Base-by-base conservation (phyloP, 768 basidiomycete genomes). In the Boletus rubroflammeus region DNA sequence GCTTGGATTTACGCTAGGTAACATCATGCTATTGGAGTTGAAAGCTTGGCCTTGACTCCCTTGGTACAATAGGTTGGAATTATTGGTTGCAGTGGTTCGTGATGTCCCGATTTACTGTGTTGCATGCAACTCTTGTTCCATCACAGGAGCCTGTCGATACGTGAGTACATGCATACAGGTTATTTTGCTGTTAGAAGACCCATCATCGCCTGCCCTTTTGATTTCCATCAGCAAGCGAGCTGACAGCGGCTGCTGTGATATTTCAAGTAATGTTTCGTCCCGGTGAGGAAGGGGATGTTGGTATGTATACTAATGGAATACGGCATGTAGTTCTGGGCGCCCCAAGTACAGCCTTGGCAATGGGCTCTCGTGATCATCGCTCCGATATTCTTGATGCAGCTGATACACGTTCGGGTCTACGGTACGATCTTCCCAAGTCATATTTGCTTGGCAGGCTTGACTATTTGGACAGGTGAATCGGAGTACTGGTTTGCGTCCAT, bases 401-500 rank as follows among this genome's bases (percentile, higher is more conserved):
- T 84, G n/a, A 78, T 81, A 26, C 78, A 81, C 42, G 81, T 81
- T 25, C 75, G 80, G 15, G 78, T 82, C 3, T 83, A 82, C 53
- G 81, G 81, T 79, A 43, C 50, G 60, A n/a, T n/a, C 31, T 13
- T 53, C 10, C n/a, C 25, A 28, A 21, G n/a, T 39, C 0, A 14
- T 25, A 21, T 26, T 47, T 15, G 1, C 29, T 42, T 19, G 48
- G 43, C 39, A 35, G 34, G 15, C 23, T 25, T 56, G 42, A 55
- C 44, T 34, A 34, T 47, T 13, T 50, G 15, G 32, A 32, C 39
- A 80, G 82, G 81, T 42, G 83, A 85, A 73, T 78, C 80, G 0
- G 81, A 81, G 59, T 83, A 82, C 67, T 85, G 83, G 83, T 76
- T 81, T 49, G 81, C 84, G 8, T 75, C 80, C 60, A 76, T 87